Evolutionary conservation across 2,329 filamentous ascomycete species (phyloP), one percentile per base, ranked within the genome.

Genomic region (Teratosphaeria zuluensis): DNA sequence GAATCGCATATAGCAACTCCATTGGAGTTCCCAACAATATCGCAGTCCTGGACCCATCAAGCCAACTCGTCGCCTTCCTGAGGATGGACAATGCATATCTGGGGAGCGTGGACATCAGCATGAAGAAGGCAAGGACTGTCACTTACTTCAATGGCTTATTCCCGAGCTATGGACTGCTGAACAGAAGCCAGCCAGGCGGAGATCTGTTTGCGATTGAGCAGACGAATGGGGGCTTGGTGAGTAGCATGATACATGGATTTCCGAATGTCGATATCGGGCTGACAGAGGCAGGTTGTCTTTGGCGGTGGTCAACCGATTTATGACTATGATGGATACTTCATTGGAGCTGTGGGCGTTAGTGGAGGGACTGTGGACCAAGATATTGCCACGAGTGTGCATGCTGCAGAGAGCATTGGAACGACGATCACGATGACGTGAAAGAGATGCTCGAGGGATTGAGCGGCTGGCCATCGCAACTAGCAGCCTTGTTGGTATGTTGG

Each of bases 51-150:
- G 67, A 70, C 51, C 66, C 67, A 19, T 65, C 63, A 3, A 63
- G 62, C 21, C 58, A 64, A 48, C 62, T 70, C 35, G 66, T 70
- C 35, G 68, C 65, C 19, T 68, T 70, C 60, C 60, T 69, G 24
- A 63, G 66, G n/a, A 70, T 67, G 65, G 68, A 69, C 59, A 68
- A 69, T 56, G 64, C 67, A 28, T 69, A 62, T 56, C 64, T 68
- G 30, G 64, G 60, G 32, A 66, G 61, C 53, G 63, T 68, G 48
- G 66, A 69, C 56, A 68, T 70, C 55, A 62, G 58, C 42, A 68
- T 65, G 52, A 69, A 68, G 61, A 69, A 70, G 54, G 67, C 68
- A 14, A 64, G 66, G 56, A 69, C 66, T 0, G 64, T 65, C 7
- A 63, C 63, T n/a, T 59, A 64, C 24, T 69, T 68, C 64, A 69